phyloP scores from a whole-genome alignment of 768 basidiomycete species.

The Leccinum rimulosum region DNA sequence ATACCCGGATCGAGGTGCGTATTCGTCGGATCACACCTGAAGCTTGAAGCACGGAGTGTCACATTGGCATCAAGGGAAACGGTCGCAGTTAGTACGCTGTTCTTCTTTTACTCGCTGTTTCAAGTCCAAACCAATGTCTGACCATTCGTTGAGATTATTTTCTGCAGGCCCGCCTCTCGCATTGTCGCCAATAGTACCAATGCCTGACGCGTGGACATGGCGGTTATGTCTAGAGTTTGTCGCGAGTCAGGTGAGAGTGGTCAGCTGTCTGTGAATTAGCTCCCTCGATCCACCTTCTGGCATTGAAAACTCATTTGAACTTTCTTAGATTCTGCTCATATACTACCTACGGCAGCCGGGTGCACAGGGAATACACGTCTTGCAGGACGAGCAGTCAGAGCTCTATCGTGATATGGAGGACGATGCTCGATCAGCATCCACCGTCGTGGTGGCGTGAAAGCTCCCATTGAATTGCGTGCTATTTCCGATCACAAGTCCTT shows the following conservation, averaged over 20 bases:
- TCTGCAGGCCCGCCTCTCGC: constrained; percentile 37
- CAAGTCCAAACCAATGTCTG: constrained; percentile 38
- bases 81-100: background rate
- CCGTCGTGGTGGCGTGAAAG: no score
- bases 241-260: constrained; percentile 37
- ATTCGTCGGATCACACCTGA: constrained; percentile 29
- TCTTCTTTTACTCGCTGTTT: constrained; percentile 22
- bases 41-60: constrained; percentile 7
- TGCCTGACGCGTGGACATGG: constrained; percentile 44
- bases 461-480: no score
- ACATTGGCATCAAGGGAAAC: background rate
- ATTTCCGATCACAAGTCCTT: no score
- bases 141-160: constrained; percentile 32
- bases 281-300: background rate
- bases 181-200: constrained; percentile 38
- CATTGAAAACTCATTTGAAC: background rate
- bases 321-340: background rate
- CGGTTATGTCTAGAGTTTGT: constrained; percentile 36
- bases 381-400: background rate
- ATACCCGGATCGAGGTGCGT: constrained; percentile 34
- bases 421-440: no score
- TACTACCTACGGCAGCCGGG: constrained; percentile 21
- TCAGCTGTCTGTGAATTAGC: constrained; percentile 17
- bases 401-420: no score
- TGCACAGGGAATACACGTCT: background rate